Evolutionary conservation across 2,329 filamentous ascomycete species (phyloP), one percentile per base, ranked within the genome.

Genomic region (Scytalidium lignicola): DNA sequence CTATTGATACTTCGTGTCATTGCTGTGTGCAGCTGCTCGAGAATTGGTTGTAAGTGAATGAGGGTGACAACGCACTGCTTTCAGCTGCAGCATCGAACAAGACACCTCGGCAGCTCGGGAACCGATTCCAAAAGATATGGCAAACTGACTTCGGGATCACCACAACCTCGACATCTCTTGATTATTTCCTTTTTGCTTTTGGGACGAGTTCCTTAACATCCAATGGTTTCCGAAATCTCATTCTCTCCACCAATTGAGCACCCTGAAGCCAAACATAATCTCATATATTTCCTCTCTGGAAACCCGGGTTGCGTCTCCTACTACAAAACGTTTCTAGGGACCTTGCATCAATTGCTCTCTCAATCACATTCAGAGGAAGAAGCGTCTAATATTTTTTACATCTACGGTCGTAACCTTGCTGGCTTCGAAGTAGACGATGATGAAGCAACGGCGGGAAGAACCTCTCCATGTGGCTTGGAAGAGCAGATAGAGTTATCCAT

Each of bases 291-390:
- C 66, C 74, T 92, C 39, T 80, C 85, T 22, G 88, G 88, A 18
- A 92, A 92, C 56, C 88, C 88, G 4, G 88, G 88, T 4, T 72
- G 90, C 17, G 78, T 90, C 45, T 79, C 76, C 49, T 92, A 88
- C 73, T 92, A 92, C 66, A 70, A 69, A 50, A 74, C 78, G 32
- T 92, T 90, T 65, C 72, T 90, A 10, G 70, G 70, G 0, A 70
- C 74, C 13, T 68, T 90, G 2, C 73, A 80, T 42, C 63, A 67
- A 1, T 67, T 80, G 12, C 68, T 89, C 12, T 70, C 76, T 54
- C 65, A 65, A 20, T 66, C 65, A 15, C 42, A 22, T 10, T 50
- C 44, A 29, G 50, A 28, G 5, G 70, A 73, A 53, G 3, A 39
- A 43, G 22, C 37, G n/a, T 43, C 48, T 17, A 40, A 54, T 40